Evolutionary conservation across 768 basidiomycete species (phyloP), one percentile per base, ranked within the genome.

Genomic region (Leccinum variicolor): DNA sequence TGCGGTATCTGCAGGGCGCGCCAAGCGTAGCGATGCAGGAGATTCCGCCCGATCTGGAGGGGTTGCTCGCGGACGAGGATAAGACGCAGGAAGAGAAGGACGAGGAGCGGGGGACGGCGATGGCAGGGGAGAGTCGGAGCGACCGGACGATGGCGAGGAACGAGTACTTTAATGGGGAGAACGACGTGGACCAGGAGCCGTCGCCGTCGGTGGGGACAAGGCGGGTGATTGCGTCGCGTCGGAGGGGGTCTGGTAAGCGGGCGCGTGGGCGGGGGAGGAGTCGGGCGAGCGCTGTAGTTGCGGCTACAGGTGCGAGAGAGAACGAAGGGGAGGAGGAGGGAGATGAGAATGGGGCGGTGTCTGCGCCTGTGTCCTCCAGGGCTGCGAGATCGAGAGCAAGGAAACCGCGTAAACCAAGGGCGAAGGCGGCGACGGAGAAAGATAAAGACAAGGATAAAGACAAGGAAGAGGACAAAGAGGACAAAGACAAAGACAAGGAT

Each of bases 21-120:
- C 96, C 96, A n/a, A 94, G 92, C 68, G 92, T 98, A 10, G 86
- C 86, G 62, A 90, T 98, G 91, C 91, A 94, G 66, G 94, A 98
- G 73, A 92, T 98, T 26, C 96, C 97, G 4, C 95, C 95, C 0
- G 89, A 95, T 65, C 75, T 99, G 15, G 87, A 86, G 60, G 89
- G 84, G 1, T 80, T 91, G 66, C 72, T 95, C 28, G 84, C 80
- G 4, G 85, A 87, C 54, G 91, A 93, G 68, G 85, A 89, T 29
- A 75, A 79, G 54, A 85, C 79, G 29, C 73, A 74, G 15, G 89
- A 87, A 41, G 88, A 90, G 66, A 84, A 80, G 66, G 84, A 84
- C 52, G 90, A 90, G 59, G 91, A 91, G 61, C 74, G 71, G 68
- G 85, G 68, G 74, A 74, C 82, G 9, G 80, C 81, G 3, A 63